phyloP scores from a whole-genome alignment of 2,329 filamentous ascomycete genomes.

The Fusarium concolor region DNA sequence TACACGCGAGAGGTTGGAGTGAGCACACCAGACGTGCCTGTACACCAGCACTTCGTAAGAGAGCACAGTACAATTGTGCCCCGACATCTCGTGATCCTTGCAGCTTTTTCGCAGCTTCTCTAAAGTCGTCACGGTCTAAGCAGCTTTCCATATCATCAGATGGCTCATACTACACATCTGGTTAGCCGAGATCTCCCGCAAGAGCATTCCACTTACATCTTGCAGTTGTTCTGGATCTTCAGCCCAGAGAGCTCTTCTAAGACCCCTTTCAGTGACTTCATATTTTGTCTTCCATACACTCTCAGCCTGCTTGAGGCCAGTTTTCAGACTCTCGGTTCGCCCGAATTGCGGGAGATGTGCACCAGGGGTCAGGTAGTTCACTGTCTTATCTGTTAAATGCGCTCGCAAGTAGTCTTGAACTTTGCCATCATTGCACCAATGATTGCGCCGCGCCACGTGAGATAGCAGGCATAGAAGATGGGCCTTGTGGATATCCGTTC shows the following conservation, averaged over 20 bases:
- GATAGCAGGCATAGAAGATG: constrained; percentile 86
- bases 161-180: constrained; percentile 61
- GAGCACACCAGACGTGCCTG: constrained; percentile 89
- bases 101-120: constrained; percentile 73
- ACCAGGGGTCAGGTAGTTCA: constrained; percentile 76
- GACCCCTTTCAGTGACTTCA: constrained; percentile 75
- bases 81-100: constrained; percentile 90
- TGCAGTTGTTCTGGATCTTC: constrained; percentile 72
- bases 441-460: constrained; percentile 81
- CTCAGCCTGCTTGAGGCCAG: constrained; percentile 77
- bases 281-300: constrained; percentile 77
- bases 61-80: constrained; percentile 88
- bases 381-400: constrained; percentile 73
- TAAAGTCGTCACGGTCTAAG: constrained; percentile 79
- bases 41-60: constrained; percentile 85
- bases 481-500: constrained; percentile 84
- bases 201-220: constrained; percentile 57
- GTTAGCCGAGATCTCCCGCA: constrained; percentile 35
- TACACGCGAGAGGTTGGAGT: constrained; percentile 82
- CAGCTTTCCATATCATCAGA: constrained; percentile 74
- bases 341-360: constrained; percentile 77
- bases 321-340: constrained; percentile 79
- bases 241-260: constrained; percentile 80
- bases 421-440: constrained; percentile 84
- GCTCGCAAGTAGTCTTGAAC: constrained; percentile 75